Evolutionary conservation across 345 rosid species (phyloP), one percentile per base, ranked within the genome.

Genomic region (Populus deltoides): DNA sequence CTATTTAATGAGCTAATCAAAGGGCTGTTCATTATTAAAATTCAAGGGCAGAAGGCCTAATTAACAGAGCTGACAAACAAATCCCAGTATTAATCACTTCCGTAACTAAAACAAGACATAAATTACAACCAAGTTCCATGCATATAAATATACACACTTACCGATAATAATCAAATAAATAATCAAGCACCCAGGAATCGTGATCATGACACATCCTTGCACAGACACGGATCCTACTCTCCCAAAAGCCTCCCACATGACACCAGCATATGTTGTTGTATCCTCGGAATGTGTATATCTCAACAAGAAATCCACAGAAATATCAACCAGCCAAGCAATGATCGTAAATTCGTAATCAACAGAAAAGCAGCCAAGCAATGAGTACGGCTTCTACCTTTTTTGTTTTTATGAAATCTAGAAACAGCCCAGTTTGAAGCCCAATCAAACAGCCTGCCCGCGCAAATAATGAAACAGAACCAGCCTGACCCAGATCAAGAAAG

Each of bases 161-260:
- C 98, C 98, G 0, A 95, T 89, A 39, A 95, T 93, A 38, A 95
- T 95, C n/a, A 88, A 79, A 80, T 79, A 95, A 72, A 93, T 76
- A 53, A 91, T 88, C 83, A 90, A 82, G 83, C 96, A 85, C 1
- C 99, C 99, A 72, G 92, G 85, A 78, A 90, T 95, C 4, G 93
- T 90, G 76, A 93, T 81, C 90, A 93, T 78, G 15, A 93, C 80
- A 78, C 86, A 87, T 11, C 88, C 49, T 74, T 91, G 96, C 57
- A 93, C 90, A 39, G 89, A 83, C 8, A 80, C 70, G 0, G 98
- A 79, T 27, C 98, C 99, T 36, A 74, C 41, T 68, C 70, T 61
- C 25, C 99, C 99, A n/a, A 93, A 92, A 0, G 94, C 90, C 75
- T 92, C 99, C 80, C 83, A 86, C 98, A 92, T 92, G 5, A 95